Base-by-base conservation (phyloP, 2,329 filamentous ascomycete species). In the Nigrospora sphaerica region DNA sequence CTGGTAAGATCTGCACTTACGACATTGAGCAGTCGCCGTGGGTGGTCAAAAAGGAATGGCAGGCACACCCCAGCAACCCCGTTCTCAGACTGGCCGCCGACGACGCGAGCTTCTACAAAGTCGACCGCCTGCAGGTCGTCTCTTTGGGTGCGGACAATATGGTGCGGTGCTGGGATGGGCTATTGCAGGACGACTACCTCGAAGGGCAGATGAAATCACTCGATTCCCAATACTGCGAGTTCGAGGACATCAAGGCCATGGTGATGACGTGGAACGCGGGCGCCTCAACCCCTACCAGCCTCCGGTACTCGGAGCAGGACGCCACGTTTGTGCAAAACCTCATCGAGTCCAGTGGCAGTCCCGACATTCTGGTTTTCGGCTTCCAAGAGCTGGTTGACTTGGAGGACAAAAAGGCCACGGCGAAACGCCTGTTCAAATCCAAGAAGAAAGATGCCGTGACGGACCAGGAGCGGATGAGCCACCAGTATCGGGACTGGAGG, bases 331-430 rank as follows among this genome's bases (percentile, higher is more conserved):
- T 97, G 59, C 81, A 83, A 53, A 81, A 92, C 47, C 76, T 95
- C 14, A 73, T 98, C 23, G 79, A 84, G 52, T 80, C 78, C n/a
- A 83, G 86, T 51, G 78, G 85, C 35, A 82, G 86, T 9, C 89
- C 93, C 0, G 93, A 97, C 56, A 90, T 98, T 42, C 69, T 97
- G 3, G 80, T 97, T 1, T 98, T 98, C 71, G 92, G 91, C 1
- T 98, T 98, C 64, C 93, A 98, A 65, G 93, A 98, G 66, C 76
- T 98, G n/a, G 93, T 98, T 4, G 93, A 98, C 60, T 74, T 98
- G 9, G 93, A 98, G 64, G 88, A 98, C 68, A 97, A 97, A 70
- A 95, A 91, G 55, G 86, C 95, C 43, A 97, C 92, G 18, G 93
- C 93, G n/a, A 96, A 93, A 68, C 89, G 88, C 46, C 83, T 97